Percentiles rank a stretch among this genome's conserved stretches.
These are phyloP conservation scores for Chenopodium album DNA, from an alignment of 148 eudicot species.

Conservation along the genomic window DNA sequence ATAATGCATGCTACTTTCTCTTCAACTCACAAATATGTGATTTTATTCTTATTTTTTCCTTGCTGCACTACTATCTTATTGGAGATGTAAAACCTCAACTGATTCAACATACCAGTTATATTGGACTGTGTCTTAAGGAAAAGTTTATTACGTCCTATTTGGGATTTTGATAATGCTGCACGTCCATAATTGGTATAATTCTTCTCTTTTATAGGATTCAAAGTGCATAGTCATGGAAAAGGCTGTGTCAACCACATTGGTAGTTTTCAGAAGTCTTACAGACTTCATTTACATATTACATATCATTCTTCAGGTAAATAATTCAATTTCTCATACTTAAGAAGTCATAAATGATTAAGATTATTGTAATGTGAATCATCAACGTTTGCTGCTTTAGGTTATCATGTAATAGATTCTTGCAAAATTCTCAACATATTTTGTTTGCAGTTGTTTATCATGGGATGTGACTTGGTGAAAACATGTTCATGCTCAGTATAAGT, in stretches of 20 bases:
- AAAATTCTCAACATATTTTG: not conserved
- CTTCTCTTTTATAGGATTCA: slow-evolving; percentile 37
- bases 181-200: not conserved
- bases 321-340: not conserved
- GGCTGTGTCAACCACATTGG: slow-evolving; percentile 49
- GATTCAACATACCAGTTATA: not conserved
- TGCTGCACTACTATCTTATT: not conserved
- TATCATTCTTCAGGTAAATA: slow-evolving; percentile 71
- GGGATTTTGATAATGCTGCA: not conserved
- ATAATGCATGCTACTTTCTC: not conserved
- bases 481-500: not conserved
- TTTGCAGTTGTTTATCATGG: not conserved
- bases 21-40: not conserved
- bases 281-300: slow-evolving; percentile 61
- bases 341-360: not conserved
- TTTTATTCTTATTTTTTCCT: not conserved
- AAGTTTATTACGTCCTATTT: not conserved
- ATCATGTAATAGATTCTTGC: not conserved
- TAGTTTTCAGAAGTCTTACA: slow-evolving; percentile 58
- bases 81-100: not conserved
- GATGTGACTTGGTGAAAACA: not conserved
- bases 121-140: not conserved
- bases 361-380: not conserved
- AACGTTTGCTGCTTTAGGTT: not conserved
- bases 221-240: slow-evolving; percentile 57